These are phyloP conservation scores for Arthrobotrys entomopaga DNA, from an alignment of 2,329 filamentous ascomycete species.

Conservation along the genomic window DNA sequence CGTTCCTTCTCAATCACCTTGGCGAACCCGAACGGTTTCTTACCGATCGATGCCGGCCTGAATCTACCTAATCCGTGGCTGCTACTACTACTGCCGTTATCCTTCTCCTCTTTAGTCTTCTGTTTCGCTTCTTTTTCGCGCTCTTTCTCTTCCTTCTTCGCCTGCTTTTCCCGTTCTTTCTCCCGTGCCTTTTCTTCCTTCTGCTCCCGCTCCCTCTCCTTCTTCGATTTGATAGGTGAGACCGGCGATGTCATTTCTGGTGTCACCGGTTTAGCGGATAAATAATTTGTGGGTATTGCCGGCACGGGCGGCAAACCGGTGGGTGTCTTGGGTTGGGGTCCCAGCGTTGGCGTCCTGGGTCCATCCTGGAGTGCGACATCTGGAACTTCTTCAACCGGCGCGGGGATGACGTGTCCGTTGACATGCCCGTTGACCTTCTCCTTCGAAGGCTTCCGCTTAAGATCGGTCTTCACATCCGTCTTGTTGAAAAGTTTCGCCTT, in stretches of 20 bases:
- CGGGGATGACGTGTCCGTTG: slow-evolving; percentile 52
- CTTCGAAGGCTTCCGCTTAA: slow-evolving; percentile 56
- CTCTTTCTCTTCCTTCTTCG: slow-evolving; percentile 50
- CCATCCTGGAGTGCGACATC: slow-evolving; percentile 51
- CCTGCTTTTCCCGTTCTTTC: slow-evolving; percentile 56
- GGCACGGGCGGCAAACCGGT: slow-evolving; percentile 51
- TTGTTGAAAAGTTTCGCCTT: slow-evolving; percentile 49
- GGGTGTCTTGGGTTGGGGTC: slow-evolving; percentile 42
- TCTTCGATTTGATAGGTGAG: slow-evolving; percentile 56
- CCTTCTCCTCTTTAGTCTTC: slow-evolving; percentile 48
- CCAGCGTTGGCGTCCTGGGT: slow-evolving; percentile 52
- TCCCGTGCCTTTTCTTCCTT: slow-evolving; percentile 56
- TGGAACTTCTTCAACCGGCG: slow-evolving; percentile 45
- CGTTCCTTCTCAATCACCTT: slow-evolving; percentile 46
- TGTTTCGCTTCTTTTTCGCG: slow-evolving; percentile 35
- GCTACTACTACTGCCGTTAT: slow-evolving; percentile 37
- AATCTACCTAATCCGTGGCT: slow-evolving; percentile 52
- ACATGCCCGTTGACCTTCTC: slow-evolving; percentile 51
- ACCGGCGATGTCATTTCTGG: slow-evolving; percentile 49
- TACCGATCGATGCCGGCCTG: slow-evolving; percentile 44
- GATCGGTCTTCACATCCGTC: slow-evolving; percentile 54
- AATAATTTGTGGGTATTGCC: slow-evolving; percentile 49
- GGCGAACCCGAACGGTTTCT: slow-evolving; percentile 53
- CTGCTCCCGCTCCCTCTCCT: slow-evolving; percentile 55
- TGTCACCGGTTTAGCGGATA: slow-evolving; percentile 27